Conservation (phyloP, 371 early-diverging fungal species). For the Mycotypha africana region DNA sequence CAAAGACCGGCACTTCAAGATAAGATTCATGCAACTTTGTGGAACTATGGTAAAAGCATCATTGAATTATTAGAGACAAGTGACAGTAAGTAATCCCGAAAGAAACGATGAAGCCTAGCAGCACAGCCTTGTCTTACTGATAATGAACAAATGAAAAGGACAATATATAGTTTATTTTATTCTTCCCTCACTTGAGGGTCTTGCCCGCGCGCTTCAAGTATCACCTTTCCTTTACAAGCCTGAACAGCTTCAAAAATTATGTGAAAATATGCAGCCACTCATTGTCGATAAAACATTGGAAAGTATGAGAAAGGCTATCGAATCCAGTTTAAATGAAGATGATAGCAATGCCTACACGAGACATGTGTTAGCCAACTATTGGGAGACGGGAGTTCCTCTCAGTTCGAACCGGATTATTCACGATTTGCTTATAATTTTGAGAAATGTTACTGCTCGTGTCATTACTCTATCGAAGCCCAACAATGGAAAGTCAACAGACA, state of each 20-base stretch:
- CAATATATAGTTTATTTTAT: constrained; percentile 45
- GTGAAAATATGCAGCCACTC: constrained; percentile 38
- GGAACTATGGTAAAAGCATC: constrained; percentile 23
- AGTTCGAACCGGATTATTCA: constrained; percentile 42
- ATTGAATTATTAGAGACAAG: constrained; percentile 10
- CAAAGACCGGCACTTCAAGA: constrained; percentile 28
- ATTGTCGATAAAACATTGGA: constrained; percentile 37
- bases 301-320: constrained; percentile 39
- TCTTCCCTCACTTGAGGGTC: constrained; percentile 54
- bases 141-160: constrained; percentile 8
- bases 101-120: too few species aligned
- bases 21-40: constrained; percentile 24
- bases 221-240: constrained; percentile 40
- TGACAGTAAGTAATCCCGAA: constrained; percentile 6
- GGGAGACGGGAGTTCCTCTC: constrained; percentile 33
- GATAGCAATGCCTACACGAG: constrained; percentile 15
- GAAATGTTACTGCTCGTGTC: constrained; percentile 41
- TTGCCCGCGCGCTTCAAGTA: constrained; percentile 49
- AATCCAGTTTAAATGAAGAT: constrained; percentile 18
- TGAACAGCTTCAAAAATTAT: constrained; percentile 30
- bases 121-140: too few species aligned
- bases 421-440: constrained; percentile 41
- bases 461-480: constrained; percentile 15
- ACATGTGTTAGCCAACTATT: constrained; percentile 28
- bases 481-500: constrained; percentile 3